phyloP scores from a whole-genome alignment of 345 rosid species.

The Turnera subulata region DNA sequence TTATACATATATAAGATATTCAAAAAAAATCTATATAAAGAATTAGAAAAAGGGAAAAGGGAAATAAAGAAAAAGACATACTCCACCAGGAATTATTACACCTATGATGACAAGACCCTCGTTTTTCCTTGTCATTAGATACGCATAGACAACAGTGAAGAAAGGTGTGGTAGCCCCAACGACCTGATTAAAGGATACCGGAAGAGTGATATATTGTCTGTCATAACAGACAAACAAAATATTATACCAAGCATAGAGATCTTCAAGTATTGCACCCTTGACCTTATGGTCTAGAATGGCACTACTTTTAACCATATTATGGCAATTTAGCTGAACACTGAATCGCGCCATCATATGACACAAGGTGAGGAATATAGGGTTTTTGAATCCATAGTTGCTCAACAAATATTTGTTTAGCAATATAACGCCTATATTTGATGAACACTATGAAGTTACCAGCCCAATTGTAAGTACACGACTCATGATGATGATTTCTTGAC shows the following conservation, averaged over 20 bases:
- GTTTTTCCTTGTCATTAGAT: constrained; percentile 30
- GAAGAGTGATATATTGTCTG: constrained; percentile 44
- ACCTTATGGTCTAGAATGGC: constrained; percentile 28
- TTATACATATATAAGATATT: too few relatives aligned
- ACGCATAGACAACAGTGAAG: constrained; percentile 41
- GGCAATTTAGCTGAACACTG: constrained; percentile 23
- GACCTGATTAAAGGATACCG: constrained; percentile 50
- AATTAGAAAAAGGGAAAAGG: too few relatives aligned
- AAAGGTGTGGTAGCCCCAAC: constrained; percentile 49
- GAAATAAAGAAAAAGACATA: neutral
- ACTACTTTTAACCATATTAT: constrained; percentile 31
- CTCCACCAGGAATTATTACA: constrained; percentile 45
- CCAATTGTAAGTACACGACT: constrained; percentile 13
- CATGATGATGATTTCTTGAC: neutral
- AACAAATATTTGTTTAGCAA: constrained; percentile 35
- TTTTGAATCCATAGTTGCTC: constrained; percentile 34
- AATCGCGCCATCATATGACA: constrained; percentile 38
- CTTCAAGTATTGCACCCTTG: constrained; percentile 31
- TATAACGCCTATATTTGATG: constrained; percentile 33
- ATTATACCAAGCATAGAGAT: constrained; percentile 37
- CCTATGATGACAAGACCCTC: constrained; percentile 47
- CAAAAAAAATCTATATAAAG: too few relatives aligned
- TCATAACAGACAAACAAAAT: constrained; percentile 41
- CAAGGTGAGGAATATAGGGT: constrained; percentile 35
- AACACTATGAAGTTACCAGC: constrained; percentile 25